Base-by-base conservation (phyloP, 176 grass and related monocot species). In the Carex cristatella region DNA sequence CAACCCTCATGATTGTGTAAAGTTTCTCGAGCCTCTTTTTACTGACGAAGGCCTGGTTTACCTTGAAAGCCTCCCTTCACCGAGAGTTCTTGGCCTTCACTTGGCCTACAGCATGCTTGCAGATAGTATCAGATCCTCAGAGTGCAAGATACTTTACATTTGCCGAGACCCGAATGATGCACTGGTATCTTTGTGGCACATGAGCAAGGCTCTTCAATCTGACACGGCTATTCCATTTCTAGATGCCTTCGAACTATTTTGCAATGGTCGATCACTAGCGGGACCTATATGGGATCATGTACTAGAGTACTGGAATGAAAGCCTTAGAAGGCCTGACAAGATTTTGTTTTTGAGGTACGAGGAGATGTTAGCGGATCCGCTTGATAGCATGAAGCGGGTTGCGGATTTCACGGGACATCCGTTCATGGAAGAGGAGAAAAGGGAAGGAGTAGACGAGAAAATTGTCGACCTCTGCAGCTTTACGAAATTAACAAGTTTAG, bases 281-380 rank as follows among this genome's bases (percentile, higher is more conserved):
- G 81, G 81, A 9, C 81, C 63, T 3, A 68, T 84, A 66, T 88
- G 87, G 87, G 30, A 15, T 7, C 49, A 84, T 67, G 48, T 61
- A 4, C 33, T 80, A 14, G 59, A 79, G 6, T 88, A 85, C 46
- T 85, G 82, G 87, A 18, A 88, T 28, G 73, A 56, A n/a, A 80
- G 82, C 10, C 2, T 71, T 59, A 79, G 27, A 44, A 70, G 28
- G 7, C 87, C 87, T 2, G 11, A 80, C 18, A 80, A 37, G 7
- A 59, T 88, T 18, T 7, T 88, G 18, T 85, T 88, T 61, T 13
- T 88, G 30, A 28, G 37, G 5, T 88, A 88, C 32, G 63, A 88
- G 81, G 82, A 88, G 7, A 79, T 88, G 71, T 12, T 88, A 1
- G 57, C 86, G 6, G 35, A 81, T 81, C 54, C 31, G 5, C 56